Percentiles rank a stretch among this genome's conserved stretches.
Evolutionary conservation across 2,329 filamentous ascomycete genomes (phyloP).

Genomic region (Neofusicoccum kwambonambiense): DNA sequence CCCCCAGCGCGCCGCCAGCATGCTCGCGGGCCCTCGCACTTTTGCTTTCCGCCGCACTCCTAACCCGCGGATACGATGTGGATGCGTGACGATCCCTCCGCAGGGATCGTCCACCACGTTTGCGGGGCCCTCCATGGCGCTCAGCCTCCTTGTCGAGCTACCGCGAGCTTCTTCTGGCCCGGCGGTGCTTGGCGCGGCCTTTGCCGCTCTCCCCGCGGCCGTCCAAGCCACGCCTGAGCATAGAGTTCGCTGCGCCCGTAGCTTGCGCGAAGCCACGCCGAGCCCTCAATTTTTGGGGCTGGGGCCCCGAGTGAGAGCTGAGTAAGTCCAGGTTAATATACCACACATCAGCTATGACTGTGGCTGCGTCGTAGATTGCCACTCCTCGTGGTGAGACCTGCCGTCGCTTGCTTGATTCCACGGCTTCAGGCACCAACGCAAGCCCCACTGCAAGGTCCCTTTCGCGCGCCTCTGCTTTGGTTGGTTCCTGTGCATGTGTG

Average conservation of each 20-base stretch:
- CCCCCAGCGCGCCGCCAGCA: background rate
- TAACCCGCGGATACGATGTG: background rate
- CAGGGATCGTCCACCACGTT: background rate
- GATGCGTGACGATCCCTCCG: background rate
- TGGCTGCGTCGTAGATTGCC: background rate
- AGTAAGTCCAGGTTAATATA: background rate
- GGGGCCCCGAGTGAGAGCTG: background rate
- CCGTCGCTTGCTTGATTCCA: background rate
- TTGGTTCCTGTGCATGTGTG: background rate
- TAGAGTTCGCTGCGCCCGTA: background rate
- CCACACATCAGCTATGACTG: background rate
- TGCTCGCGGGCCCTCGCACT: background rate
- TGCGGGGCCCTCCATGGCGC: background rate
- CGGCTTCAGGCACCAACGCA: background rate
- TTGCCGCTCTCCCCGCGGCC: background rate
- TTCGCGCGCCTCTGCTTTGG: background rate
- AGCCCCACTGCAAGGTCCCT: conserved; percentile 1
- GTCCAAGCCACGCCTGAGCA: background rate
- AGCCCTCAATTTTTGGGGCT: background rate
- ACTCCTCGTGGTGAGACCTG: background rate
- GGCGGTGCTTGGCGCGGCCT: background rate
- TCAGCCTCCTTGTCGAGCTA: conserved; percentile 9
- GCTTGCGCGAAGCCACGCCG: background rate
- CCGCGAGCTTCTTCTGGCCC: conserved; percentile 9
- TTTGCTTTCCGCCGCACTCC: background rate